These are phyloP conservation scores for Cladosporium halotolerans DNA, from an alignment of 2,329 filamentous ascomycete genomes.

Conservation along the genomic window DNA sequence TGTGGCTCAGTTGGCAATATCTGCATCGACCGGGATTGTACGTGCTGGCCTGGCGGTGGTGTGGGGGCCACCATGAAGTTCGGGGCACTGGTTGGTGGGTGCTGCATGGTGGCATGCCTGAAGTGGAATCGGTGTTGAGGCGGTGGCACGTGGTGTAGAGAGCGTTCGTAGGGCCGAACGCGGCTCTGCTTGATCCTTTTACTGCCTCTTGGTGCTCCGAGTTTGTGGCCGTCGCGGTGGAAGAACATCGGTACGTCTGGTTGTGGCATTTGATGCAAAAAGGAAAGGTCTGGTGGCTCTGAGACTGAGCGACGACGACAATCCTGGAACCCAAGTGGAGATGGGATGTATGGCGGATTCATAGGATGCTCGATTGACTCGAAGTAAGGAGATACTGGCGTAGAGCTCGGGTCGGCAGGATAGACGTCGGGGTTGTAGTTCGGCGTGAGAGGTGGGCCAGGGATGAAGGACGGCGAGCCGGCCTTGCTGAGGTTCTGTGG, in stretches of 20 bases:
- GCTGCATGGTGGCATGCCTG: slow-evolving; percentile 14
- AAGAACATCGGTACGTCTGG: slow-evolving; percentile 14
- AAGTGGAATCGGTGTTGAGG: slow-evolving; percentile 6
- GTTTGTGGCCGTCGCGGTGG: slow-evolving; percentile 20
- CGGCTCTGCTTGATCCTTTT: slow-evolving; percentile 14
- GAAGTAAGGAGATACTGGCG: slow-evolving; percentile 17
- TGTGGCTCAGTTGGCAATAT: slow-evolving; percentile 10
- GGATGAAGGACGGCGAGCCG: slow-evolving; percentile 14
- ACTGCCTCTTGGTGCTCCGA: slow-evolving; percentile 16
- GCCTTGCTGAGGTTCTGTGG: slow-evolving; percentile 2
- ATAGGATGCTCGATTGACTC: slow-evolving; percentile 17
- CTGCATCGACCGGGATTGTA: not conserved
- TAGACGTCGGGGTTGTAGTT: slow-evolving; percentile 13
- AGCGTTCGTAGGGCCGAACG: slow-evolving; percentile 13
- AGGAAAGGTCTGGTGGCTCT: slow-evolving; percentile 18
- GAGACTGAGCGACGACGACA: slow-evolving; percentile 22
- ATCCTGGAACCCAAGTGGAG: slow-evolving; percentile 7
- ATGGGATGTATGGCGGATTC: slow-evolving; percentile 11
- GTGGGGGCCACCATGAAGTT: slow-evolving; percentile 9
- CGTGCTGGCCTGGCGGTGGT: slow-evolving; percentile 5
- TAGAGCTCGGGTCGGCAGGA: slow-evolving; percentile 11
- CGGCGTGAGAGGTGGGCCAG: slow-evolving; percentile 9
- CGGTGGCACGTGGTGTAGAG: not conserved
- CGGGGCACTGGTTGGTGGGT: slow-evolving; percentile 17
- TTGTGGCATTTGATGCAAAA: slow-evolving; percentile 2